Evolutionary conservation across 441 rosid genomes (phyloP), one percentile per base, ranked within the genome.

Genomic region (Mallotus japonicus): DNA sequence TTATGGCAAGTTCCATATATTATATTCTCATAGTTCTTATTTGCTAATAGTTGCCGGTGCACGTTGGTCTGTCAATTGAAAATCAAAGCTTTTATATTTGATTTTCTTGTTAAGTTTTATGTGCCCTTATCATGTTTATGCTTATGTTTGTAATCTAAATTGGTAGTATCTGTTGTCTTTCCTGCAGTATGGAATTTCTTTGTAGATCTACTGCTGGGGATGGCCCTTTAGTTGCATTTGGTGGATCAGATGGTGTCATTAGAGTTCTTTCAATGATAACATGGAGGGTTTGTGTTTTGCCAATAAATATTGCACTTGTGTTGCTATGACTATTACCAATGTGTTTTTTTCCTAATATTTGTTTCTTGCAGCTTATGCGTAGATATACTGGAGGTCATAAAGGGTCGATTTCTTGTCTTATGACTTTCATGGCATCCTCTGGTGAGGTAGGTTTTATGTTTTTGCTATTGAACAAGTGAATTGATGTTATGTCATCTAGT

Each of bases 221-320:
- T 81, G 95, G 94, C 77, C 98, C 99, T 67, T 93, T 93, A 73
- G 93, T 95, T 83, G 99, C 98, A 68, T 95, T 92, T 84, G 99
- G 99, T 78, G 88, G 91, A 83, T 89, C 99, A 37, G 99, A 93
- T 87, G 99, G 99, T 72, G 94, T 95, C 70, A 91, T 95, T 67
- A 90, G 99, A 82, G 99, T 95, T 81, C 93, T 95, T 79, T 95
- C 99, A 75, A 95, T 92, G 98, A 92, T 92, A 83, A 85, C 98
- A 62, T 95, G 99, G 99, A 95, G 85, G 99, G 99, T 95, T 74
- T 77, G 90, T 61, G 65, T 24, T 50, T 73, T 54, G 6, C 58
- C 69, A 70, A 54, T 53, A 61, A 67, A 60, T 69, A 77, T 32
- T 51, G 74, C 69, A 65, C 47, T 74, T 78, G 68, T 67, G 62